phyloP scores from a whole-genome alignment of 2,329 filamentous ascomycete species.

The Cladosporium halotolerans region DNA sequence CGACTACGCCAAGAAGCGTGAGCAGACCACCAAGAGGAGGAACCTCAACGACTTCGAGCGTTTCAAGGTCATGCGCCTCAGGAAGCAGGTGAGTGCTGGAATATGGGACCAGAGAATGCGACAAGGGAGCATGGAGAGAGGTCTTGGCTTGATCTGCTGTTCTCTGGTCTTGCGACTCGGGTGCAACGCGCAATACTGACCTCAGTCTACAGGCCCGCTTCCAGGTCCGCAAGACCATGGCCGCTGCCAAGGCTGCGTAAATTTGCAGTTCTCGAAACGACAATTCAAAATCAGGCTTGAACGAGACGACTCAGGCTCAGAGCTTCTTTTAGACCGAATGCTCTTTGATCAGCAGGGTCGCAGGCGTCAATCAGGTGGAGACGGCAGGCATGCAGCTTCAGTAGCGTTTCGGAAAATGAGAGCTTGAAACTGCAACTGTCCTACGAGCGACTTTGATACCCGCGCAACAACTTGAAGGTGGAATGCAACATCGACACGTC shows the following conservation, averaged over 20 bases:
- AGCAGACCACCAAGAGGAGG: slow-evolving; percentile 78
- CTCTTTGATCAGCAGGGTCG: slow-evolving; percentile 10
- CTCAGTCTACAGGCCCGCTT: slow-evolving; percentile 61
- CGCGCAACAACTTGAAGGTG: slow-evolving; percentile 1
- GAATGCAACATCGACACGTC: background rate
- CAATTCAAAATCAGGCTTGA: slow-evolving; percentile 9
- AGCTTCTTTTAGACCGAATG: slow-evolving; percentile 11
- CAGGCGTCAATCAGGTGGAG: slow-evolving; percentile 11
- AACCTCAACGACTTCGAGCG: slow-evolving; percentile 96
- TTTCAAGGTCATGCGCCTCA: slow-evolving; percentile 99
- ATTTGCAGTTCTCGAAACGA: slow-evolving; percentile 8
- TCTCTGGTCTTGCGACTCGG: background rate
- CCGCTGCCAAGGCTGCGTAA: slow-evolving; percentile 69
- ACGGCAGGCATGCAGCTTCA: slow-evolving; percentile 11
- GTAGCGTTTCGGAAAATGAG: slow-evolving; percentile 11
- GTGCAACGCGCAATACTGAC: background rate
- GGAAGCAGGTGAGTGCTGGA: slow-evolving; percentile 76
- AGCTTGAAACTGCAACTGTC: slow-evolving; percentile 10
- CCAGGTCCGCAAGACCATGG: slow-evolving; percentile 93
- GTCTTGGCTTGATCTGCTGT: background rate
- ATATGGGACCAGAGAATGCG: background rate
- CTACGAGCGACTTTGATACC: slow-evolving; percentile 11
- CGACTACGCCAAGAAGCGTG: slow-evolving; percentile 91
- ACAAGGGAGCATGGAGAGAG: background rate
- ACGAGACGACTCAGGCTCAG: slow-evolving; percentile 8